phyloP scores from a whole-genome alignment of 805 yeast species.

The Kregervanrija delftensis region DNA sequence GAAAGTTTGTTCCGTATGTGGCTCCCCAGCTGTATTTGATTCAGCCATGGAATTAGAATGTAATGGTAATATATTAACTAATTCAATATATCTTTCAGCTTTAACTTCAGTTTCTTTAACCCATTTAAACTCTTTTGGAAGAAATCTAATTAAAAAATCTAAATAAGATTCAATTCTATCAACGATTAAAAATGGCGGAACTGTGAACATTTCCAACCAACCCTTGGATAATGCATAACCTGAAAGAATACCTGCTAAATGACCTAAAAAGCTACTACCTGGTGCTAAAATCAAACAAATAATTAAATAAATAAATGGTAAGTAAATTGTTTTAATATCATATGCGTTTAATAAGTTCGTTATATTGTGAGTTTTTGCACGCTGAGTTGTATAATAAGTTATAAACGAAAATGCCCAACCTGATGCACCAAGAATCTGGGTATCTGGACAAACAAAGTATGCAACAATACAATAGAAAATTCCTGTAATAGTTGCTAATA shows the following conservation, averaged over 20 bases:
- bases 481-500: conserved; percentile 65
- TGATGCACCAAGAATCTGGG: conserved; percentile 59
- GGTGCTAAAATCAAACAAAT: conserved; percentile 50
- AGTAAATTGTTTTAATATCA: conserved; percentile 49
- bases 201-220: conserved; percentile 45
- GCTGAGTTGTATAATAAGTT: conserved; percentile 48
- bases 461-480: conserved; percentile 55
- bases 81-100: conserved; percentile 14
- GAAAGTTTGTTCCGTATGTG: conserved; percentile 5
- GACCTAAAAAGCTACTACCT: conserved; percentile 67
- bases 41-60: conserved; percentile 5
- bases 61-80: conserved; percentile 16
- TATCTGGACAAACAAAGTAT: conserved; percentile 40
- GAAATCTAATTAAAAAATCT: conserved; percentile 39
- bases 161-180: conserved; percentile 58
- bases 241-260: conserved; percentile 54
- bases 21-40: not conserved
- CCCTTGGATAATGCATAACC: conserved; percentile 63
- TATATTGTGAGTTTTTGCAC: conserved; percentile 13
- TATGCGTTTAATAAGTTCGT: conserved; percentile 25
- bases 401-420: conserved; percentile 69
- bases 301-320: conserved; percentile 51
- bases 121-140: conserved; percentile 49
- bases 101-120: conserved; percentile 56
- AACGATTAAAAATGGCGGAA: conserved; percentile 61